A percentile compares a stretch with the other conserved stretches of the same genome.
Conservation (phyloP, 2,329 filamentous ascomycete genomes). For the Alternaria triticimaculans region DNA sequence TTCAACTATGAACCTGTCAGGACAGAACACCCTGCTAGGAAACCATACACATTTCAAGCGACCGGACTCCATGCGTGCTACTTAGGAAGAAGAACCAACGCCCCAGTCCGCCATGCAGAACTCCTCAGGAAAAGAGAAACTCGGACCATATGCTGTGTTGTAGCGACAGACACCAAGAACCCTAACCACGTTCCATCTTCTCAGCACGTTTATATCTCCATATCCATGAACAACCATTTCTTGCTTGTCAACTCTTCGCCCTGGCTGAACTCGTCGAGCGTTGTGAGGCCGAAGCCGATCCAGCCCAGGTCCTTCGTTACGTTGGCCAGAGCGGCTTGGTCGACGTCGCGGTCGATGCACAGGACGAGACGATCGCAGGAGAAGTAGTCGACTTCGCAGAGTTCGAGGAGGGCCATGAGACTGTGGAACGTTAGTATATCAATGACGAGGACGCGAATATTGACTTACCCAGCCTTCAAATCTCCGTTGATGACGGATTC, state of each 20-base stretch:
- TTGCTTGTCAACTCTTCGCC: constrained; percentile 68
- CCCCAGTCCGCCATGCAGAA: neutral
- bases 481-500: constrained; percentile 73
- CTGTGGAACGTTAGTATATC: constrained; percentile 27
- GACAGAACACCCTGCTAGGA: constrained; percentile 3
- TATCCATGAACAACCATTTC: constrained; percentile 84
- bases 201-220: constrained; percentile 69
- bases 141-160: neutral
- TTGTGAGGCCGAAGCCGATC: constrained; percentile 88
- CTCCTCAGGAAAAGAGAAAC: neutral
- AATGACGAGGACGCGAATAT: neutral
- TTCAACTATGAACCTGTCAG: neutral
- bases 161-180: constrained; percentile 1
- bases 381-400: constrained; percentile 75
- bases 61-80: constrained; percentile 7
- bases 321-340: constrained; percentile 66
- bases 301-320: constrained; percentile 85
- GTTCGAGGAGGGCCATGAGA: constrained; percentile 86
- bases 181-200: neutral
- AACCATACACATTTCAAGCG: constrained; percentile 1
- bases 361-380: constrained; percentile 79
- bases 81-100: neutral
- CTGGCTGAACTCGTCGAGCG: constrained; percentile 76
- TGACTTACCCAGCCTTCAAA: constrained; percentile 82
- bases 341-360: constrained; percentile 76